Percentiles rank a stretch among this genome's conserved stretches.
Evolutionary conservation across 2,329 filamentous ascomycete species (phyloP).

Genomic region (Fusarium albosuccineum): DNA sequence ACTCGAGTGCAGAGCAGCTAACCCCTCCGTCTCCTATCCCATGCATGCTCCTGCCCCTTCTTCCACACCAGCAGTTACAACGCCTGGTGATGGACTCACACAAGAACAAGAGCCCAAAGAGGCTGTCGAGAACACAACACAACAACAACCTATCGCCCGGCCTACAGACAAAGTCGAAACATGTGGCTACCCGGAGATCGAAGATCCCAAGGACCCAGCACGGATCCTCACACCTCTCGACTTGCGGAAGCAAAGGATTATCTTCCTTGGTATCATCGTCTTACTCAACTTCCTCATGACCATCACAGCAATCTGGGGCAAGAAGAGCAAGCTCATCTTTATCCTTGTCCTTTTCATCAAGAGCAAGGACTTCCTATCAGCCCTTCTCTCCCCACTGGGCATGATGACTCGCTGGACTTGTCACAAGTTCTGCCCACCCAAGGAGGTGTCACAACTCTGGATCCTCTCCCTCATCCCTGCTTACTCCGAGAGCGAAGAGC

Average conservation of each 20-base stretch:
- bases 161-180: slow-evolving; percentile 24
- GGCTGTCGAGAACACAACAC: neutral
- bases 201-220: slow-evolving; percentile 36
- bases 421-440: slow-evolving; percentile 15
- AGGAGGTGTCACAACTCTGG: slow-evolving; percentile 22
- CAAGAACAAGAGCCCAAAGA: neutral
- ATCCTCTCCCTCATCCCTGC: slow-evolving; percentile 41
- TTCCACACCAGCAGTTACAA: neutral
- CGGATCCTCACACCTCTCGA: slow-evolving; percentile 22
- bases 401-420: slow-evolving; percentile 16
- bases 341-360: slow-evolving; percentile 36
- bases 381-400: slow-evolving; percentile 31
- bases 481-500: slow-evolving; percentile 42
- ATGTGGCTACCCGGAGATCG: slow-evolving; percentile 33
- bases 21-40: neutral
- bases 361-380: slow-evolving; percentile 40
- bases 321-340: slow-evolving; percentile 35
- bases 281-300: slow-evolving; percentile 38
- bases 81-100: neutral
- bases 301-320: slow-evolving; percentile 30
- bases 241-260: slow-evolving; percentile 33
- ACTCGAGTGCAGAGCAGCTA: neutral
- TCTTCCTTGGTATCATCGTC: slow-evolving; percentile 30
- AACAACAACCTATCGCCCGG: neutral
- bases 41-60: neutral